phyloP scores from a whole-genome alignment of 371 early-diverging fungal genomes.

The Mortierella sp. region DNA sequence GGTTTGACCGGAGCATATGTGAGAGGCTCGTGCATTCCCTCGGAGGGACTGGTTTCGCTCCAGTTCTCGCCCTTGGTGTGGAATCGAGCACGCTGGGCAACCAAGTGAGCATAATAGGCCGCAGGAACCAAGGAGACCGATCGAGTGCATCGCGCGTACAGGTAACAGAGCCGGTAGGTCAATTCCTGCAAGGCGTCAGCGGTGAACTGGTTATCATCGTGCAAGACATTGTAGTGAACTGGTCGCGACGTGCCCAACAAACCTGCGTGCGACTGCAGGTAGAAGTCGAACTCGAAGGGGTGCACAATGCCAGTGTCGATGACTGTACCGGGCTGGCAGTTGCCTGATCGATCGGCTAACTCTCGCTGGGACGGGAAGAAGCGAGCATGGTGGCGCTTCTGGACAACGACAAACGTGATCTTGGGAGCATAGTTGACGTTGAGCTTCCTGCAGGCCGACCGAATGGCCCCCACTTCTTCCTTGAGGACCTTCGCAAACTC shows the following conservation, averaged over 20 bases:
- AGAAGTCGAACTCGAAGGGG: constrained; percentile 93
- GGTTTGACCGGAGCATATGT: constrained; percentile 11
- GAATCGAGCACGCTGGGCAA: constrained; percentile 81
- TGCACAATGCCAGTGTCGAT: constrained; percentile 90
- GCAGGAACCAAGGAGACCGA: constrained; percentile 82
- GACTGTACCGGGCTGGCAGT: constrained; percentile 93
- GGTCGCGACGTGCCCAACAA: constrained; percentile 88
- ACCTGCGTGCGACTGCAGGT: constrained; percentile 85
- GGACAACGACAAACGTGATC: constrained; percentile 94
- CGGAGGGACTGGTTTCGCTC: background rate
- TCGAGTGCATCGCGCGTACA: constrained; percentile 85
- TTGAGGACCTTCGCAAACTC: constrained; percentile 87
- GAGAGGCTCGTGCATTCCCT: background rate
- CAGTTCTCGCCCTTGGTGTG: constrained; percentile 58
- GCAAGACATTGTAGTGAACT: constrained; percentile 84
- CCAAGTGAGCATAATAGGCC: constrained; percentile 90
- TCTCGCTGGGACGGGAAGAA: background rate
- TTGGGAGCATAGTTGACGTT: constrained; percentile 83
- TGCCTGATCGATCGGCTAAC: constrained; percentile 63
- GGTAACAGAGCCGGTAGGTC: constrained; percentile 83
- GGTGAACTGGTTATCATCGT: constrained; percentile 80
- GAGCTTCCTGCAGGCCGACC: constrained; percentile 78
- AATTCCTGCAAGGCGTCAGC: constrained; percentile 77
- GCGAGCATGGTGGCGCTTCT: constrained; percentile 97
- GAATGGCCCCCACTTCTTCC: constrained; percentile 84